Base-by-base conservation (phyloP, 176 grass and related monocot species). In the Leersia perrieri region DNA sequence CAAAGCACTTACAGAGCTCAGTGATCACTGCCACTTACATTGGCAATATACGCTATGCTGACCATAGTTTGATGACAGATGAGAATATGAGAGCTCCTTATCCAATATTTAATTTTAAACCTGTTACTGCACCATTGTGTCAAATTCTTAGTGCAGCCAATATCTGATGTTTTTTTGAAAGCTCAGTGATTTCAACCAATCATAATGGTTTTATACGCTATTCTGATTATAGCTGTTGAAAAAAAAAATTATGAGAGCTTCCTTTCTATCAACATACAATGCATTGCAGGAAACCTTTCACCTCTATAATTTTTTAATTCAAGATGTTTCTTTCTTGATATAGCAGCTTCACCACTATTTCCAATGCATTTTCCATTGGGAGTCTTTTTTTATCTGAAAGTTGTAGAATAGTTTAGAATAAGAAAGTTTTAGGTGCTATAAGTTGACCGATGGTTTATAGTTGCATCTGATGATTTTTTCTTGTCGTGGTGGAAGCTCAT, bases 41-140 rank as follows among this genome's bases (percentile, higher is more conserved):
- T 87, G 88, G 67, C 68, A 83, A 79, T 80, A 90, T 90, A 83
- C 40, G 61, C 84, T 87, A 83, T 83, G 42, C 84, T 83, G 74
- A 74, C 29, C 2, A 76, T 72, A 31, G 2, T 68, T 60, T 30
- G 88, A 84, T 86, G 84, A 64, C 27, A 74, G 68, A n/a, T 67
- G 38, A 22, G 5, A 26, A 61, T 49, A 86, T 82, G 88, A 90
- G 73, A 79, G 83, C 88, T 63, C 66, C 2, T 65, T 90, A 2
- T 27, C 41, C 5, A 63, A 28, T 29, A 62, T 18, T 81, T 39
- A 65, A 64, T 31, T 63, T 44, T 20, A 65, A 7, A 34, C 9
- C 45, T 69, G 31, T 23, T 44, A 2, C 1, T 30, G 26, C 61
- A 27, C 16, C 11, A 40, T 20, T 34, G 33, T 73, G 33, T 61